These are phyloP conservation scores for Yarrowia bubula DNA, from an alignment of 805 yeast genomes.

Conservation along the genomic window DNA sequence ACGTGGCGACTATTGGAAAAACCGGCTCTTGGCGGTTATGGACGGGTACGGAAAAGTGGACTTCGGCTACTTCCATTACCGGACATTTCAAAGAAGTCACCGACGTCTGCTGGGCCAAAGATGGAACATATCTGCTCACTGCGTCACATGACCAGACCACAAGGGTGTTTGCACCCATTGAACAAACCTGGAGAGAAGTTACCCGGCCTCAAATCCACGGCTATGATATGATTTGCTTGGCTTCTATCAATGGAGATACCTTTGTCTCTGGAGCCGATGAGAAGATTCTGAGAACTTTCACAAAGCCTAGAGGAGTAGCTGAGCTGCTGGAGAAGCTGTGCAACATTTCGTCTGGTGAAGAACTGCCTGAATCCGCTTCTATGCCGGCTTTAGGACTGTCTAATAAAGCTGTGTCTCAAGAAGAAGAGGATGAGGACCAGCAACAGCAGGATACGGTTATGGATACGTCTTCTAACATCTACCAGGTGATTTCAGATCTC, in stretches of 20 bases:
- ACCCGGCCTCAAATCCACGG: constrained; percentile 99
- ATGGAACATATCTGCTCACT: constrained; percentile 64
- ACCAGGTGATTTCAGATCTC: constrained; percentile 39
- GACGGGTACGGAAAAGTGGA: constrained; percentile 45
- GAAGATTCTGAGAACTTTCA: constrained; percentile 83
- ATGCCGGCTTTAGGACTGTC: constrained; percentile 92
- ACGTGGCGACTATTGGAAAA: constrained; percentile 74
- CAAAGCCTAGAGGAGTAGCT: constrained; percentile 78
- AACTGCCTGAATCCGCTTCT: constrained; percentile 78
- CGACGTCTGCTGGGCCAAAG: constrained; percentile 66
- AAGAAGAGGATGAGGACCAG: constrained; percentile 42
- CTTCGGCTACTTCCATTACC: constrained; percentile 53
- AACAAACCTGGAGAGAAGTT: constrained; percentile 76
- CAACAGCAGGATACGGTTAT: constrained; percentile 28
- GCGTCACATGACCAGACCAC: constrained; percentile 95
- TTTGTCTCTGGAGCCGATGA: constrained; percentile 97
- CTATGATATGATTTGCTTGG: constrained; percentile 85
- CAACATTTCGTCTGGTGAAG: constrained; percentile 42
- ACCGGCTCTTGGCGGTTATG: constrained; percentile 92
- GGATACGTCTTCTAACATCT: constrained; percentile 30
- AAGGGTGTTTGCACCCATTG: constrained; percentile 59
- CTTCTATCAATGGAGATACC: constrained; percentile 54
- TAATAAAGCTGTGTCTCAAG: constrained; percentile 58
- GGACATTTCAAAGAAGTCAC: constrained; percentile 77
- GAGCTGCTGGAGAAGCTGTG: constrained; percentile 56